A percentile compares a stretch with the other conserved stretches of the same genome.
These are phyloP conservation scores for Xylariaceae sp. DNA, from an alignment of 2,329 filamentous ascomycete genomes.

Conservation along the genomic window DNA sequence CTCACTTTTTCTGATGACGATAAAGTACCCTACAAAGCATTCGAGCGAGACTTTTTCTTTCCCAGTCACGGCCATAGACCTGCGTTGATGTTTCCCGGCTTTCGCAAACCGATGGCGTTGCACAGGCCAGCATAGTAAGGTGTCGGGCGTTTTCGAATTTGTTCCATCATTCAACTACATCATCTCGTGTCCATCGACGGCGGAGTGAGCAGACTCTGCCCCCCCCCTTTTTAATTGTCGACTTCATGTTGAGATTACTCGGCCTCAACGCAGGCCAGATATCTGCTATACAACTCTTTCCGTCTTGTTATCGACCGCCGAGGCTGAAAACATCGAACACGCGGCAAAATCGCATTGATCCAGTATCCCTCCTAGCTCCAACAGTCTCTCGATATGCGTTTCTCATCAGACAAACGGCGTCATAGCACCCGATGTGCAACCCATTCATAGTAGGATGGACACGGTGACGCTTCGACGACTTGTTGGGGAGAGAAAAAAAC, in stretches of 20 bases:
- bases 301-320: neutral
- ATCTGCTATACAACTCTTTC: conserved; percentile 4
- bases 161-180: conserved; percentile 26
- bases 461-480: neutral
- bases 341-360: conserved; percentile 1
- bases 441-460: conserved; percentile 4
- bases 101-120: conserved; percentile 48
- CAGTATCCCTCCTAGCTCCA: conserved; percentile 1
- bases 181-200: conserved; percentile 20
- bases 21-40: conserved; percentile 30
- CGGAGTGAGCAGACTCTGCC: conserved; percentile 18
- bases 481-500: neutral
- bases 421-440: conserved; percentile 3
- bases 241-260: conserved; percentile 11
- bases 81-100: conserved; percentile 46
- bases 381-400: neutral
- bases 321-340: neutral
- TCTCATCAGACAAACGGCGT: neutral
- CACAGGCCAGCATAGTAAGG: conserved; percentile 53
- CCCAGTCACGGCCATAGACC: conserved; percentile 29
- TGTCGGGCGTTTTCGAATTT: conserved; percentile 48
- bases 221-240: conserved; percentile 24
- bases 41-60: conserved; percentile 25
- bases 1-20: conserved; percentile 90
- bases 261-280: neutral